phyloP scores from a whole-genome alignment of 1,284 basidiomycete species.

The Flammula alnicola region DNA sequence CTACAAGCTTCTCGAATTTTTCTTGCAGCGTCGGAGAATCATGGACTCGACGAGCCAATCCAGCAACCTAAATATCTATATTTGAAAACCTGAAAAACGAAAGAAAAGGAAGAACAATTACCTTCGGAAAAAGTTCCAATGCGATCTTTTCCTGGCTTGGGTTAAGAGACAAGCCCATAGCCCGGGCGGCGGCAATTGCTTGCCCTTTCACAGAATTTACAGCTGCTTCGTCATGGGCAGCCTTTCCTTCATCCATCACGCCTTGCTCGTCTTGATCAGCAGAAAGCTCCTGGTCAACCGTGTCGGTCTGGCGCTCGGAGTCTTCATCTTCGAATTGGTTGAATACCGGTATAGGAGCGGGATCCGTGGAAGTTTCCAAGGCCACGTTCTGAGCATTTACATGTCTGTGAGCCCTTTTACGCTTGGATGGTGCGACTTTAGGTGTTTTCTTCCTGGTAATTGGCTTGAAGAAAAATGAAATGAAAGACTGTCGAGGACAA shows the following conservation, averaged over 20 bases:
- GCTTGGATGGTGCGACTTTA: no score
- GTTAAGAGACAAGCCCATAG: neutral
- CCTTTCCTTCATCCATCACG: neutral
- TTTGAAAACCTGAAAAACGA: conserved; percentile 16
- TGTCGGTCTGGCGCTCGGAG: no score
- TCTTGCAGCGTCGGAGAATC: conserved; percentile 17
- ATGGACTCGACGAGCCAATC: conserved; percentile 18
- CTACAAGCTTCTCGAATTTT: conserved; percentile 15
- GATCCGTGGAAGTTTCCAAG: no score
- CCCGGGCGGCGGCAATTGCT: neutral
- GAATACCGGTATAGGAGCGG: no score
- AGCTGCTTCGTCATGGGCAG: neutral
- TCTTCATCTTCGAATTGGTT: no score
- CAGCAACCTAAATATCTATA: conserved; percentile 11
- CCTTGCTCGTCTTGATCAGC: no score
- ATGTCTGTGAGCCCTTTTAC: no score
- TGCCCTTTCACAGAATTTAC: neutral
- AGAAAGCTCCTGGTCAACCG: no score
- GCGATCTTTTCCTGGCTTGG: neutral
- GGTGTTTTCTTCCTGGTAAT: no score
- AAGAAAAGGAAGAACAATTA: conserved; percentile 3
- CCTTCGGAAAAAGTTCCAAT: neutral
- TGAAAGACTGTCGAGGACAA: neutral
- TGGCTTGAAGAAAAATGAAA: conserved; percentile 23
- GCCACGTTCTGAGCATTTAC: no score